Base-by-base conservation (phyloP, 2,329 filamentous ascomycete genomes). In the Pyrenophora teres region DNA sequence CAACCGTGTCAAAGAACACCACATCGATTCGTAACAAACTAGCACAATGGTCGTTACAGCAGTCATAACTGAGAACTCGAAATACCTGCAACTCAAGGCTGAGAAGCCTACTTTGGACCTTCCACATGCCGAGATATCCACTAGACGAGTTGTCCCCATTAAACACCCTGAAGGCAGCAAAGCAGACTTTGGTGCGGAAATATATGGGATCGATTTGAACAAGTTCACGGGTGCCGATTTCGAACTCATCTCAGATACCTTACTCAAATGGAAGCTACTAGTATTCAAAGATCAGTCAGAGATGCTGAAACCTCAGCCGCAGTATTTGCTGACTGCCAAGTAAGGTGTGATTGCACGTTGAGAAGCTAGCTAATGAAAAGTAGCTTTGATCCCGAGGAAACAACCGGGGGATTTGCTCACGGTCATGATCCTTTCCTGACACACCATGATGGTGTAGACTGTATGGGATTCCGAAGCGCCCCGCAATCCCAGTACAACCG, bases 201-300 rank as follows among this genome's bases (percentile, higher is more conserved):
- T 56, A 19, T 56, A 56, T 25, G 53, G 53, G 21, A 56, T 56
- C 32, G 53, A 56, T 16, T 37, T 56, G 49, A 56, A 56, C 37
- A 49, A 50, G 13, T 56, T 56, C 31, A 52, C 53, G 3, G 49
- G 52, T 42, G 53, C 53, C 6, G 53, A 56, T 25, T 56, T 56
- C 25, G 44, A 50, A 6, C 52, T 49, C 12, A 52, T 56, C 9
- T 52, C 48, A 1, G 45, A 56, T 49, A 49, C 53, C 0, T 23
- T 56, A 3, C 49, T 50, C 8, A 52, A 41, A 30, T 37, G 51
- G 44, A 56, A 56, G 25, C 16, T 52, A 1, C 36, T 56, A 9
- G 53, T 52, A 12, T 56, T 56, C 49, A 56, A 56, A 27, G 44
- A 56, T 32, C 53, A 56, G 30, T 45, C 49, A 3, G n/a, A 46